Evolutionary conservation across 148 eudicot genomes (phyloP).

Genomic region (Spergularia marina): DNA sequence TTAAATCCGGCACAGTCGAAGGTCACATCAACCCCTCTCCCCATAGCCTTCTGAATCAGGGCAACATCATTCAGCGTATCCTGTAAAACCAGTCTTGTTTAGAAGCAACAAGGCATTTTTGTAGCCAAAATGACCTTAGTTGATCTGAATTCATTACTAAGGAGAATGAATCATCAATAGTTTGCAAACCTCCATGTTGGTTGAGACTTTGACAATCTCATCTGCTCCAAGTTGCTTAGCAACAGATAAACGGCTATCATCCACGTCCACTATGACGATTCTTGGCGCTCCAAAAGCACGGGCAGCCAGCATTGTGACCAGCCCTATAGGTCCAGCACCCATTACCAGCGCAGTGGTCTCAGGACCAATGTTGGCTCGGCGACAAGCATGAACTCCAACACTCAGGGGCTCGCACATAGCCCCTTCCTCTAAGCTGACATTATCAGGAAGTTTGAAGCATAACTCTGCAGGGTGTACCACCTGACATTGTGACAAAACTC

Average conservation of each 20-base stretch:
- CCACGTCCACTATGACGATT: slow-evolving; percentile 74
- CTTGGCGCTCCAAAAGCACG: slow-evolving; percentile 89
- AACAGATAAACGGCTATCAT: slow-evolving; percentile 68
- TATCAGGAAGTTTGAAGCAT: slow-evolving; percentile 83
- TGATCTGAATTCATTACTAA: background rate
- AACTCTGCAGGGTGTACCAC: slow-evolving; percentile 97
- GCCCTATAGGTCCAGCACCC: slow-evolving; percentile 92
- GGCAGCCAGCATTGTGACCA: slow-evolving; percentile 81
- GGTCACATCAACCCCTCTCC: slow-evolving; percentile 52
- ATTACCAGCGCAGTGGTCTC: slow-evolving; percentile 67
- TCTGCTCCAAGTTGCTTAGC: slow-evolving; percentile 86
- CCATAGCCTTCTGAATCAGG: slow-evolving; percentile 60
- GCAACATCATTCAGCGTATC: slow-evolving; percentile 55
- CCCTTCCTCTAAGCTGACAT: slow-evolving; percentile 88
- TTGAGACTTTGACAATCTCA: slow-evolving; percentile 67
- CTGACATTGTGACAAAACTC: slow-evolving; percentile 32
- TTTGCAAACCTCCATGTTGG: slow-evolving; percentile 44
- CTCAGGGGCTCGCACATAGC: slow-evolving; percentile 76
- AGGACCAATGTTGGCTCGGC: slow-evolving; percentile 75
- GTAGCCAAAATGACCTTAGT: background rate
- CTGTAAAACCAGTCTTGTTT: slow-evolving; percentile 31
- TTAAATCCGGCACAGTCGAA: slow-evolving; percentile 84
- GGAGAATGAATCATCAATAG: background rate
- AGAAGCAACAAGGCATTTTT: background rate
- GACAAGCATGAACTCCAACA: slow-evolving; percentile 85